Base-by-base conservation (phyloP, 2,329 filamentous ascomycete genomes). In the Torrubiella hemipterigena region DNA sequence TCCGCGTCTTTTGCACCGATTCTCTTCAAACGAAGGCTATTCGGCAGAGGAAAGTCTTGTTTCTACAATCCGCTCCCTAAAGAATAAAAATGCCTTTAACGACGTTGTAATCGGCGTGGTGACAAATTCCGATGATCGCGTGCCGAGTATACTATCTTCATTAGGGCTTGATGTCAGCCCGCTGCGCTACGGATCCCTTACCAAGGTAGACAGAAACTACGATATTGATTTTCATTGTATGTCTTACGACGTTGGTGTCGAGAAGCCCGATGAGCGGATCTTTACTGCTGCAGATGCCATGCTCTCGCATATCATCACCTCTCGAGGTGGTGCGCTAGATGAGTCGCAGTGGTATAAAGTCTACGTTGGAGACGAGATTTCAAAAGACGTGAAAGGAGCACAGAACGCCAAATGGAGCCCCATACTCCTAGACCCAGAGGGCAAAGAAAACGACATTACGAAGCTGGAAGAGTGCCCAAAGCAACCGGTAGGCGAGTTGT, bases 71-170 rank as follows among this genome's bases (percentile, higher is more conserved):
- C 52, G 55, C 7, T 34, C 43, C 6, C 33, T 32, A 23, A 39
- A 32, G 7, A 13, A 36, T 3, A 22, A 21, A 6, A 27, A 31
- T 6, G 23, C 18, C 7, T 61, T 59, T 43, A 41, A 52, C 11
- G 48, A 45, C 10, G 55, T 64, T 5, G 51, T 72, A 2, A 52
- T 74, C 5, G 73, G 73, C 17, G 56, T 78, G 6, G 61, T 79
- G 30, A 73, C 72, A 9, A 79, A 79, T 45, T 77, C 73, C 0
- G 74, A 80, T 40, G 61, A 70, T 43, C 58, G 73, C n/a, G 67
- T 77, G 1, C 61, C 65, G 0, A 49, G 49, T 17, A 60, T 78
- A 15, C 48, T 79, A 4, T 49, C 58, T 1, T 69, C 68, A 0
- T 50, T 77, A 5, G 69, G 67, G 1, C 42, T 79, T 17, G 48